Base-by-base conservation (phyloP, 2,329 filamentous ascomycete genomes). In the Arthroderma uncinatum region DNA sequence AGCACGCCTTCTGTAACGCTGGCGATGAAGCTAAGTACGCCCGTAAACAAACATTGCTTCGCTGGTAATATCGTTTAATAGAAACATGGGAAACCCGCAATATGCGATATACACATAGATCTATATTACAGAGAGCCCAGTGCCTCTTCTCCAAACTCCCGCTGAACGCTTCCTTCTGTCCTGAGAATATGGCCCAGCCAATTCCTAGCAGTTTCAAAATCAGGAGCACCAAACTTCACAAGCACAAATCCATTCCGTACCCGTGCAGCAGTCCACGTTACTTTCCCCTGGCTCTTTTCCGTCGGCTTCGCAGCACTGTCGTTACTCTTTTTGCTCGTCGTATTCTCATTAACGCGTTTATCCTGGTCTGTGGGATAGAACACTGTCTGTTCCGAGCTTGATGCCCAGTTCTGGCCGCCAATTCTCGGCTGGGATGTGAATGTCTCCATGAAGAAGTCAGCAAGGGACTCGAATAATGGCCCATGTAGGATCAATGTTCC, bases 401-500 rank as follows among this genome's bases (percentile, higher is more conserved):
- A 64, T 2, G 71, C 69, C 78, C 91, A 96, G 68, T 91, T 87
- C 55, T 87, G 81, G 7, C 83, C 86, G 1, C 93, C 93, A 42
- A 97, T 84, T 37, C 93, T 80, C 4, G 92, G 91, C 62, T 93
- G 75, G 0, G 79, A 79, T 47, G 80, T 79, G 68, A 96, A 97
- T 66, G 94, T 87, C 10, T 80, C 72, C 59, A 95, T 76, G 68
- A 96, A 89, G 72, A 90, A 94, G 0, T 79, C 74, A 2, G 83
- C 83, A 2, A 95, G 72, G 0, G 74, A 70, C 42, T 81, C 78
- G 65, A 90, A 84, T 57, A 86, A 72, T 0, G 82, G 81, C 0
- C 93, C 93, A 36, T 85, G 82, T 5, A 97, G 76, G 40, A 97
- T 85, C 21, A 97, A 73, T 0, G 91, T 97, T 0, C 90, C 93